Conservation (phyloP, 129 eudicot species). For the Scalesia atractyloides region DNA sequence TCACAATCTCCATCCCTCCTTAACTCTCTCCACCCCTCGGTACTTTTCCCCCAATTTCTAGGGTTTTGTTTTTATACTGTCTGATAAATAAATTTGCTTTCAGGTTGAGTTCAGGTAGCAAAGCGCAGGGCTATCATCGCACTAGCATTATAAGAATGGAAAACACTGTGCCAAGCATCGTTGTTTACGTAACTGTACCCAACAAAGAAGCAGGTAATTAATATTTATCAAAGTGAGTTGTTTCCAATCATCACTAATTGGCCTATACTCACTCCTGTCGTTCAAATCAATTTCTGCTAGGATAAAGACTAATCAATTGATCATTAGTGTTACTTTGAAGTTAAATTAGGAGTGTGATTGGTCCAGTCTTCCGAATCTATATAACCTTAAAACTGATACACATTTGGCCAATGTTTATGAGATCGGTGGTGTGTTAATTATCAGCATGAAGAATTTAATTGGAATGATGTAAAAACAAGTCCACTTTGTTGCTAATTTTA, state of each 20-base stretch:
- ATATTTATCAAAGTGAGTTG: no score
- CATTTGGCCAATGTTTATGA: neutral
- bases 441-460: neutral
- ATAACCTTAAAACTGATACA: no score
- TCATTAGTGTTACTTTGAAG: no score
- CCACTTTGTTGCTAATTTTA: neutral
- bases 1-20: constrained; percentile 55
- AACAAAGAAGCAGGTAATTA: constrained; percentile 86
- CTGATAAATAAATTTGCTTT: neutral
- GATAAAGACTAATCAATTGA: no score
- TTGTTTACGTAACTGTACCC: constrained; percentile 95
- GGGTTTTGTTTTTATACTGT: constrained; percentile 3
- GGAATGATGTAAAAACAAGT: neutral
- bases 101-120: constrained; percentile 49
- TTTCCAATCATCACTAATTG: no score
- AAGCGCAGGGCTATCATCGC: constrained; percentile 37
- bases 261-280: no score
- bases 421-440: neutral
- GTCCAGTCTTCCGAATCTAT: no score
- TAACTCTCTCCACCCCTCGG: constrained; percentile 53
- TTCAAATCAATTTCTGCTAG: no score
- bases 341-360: no score
- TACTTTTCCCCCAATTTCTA: constrained; percentile 26
- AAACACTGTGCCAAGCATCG: constrained; percentile 86
- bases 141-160: constrained; percentile 55